Evolutionary conservation across 148 eudicot species (phyloP), one percentile per base, ranked within the genome.

Genomic region (Dianthus caryophyllus): DNA sequence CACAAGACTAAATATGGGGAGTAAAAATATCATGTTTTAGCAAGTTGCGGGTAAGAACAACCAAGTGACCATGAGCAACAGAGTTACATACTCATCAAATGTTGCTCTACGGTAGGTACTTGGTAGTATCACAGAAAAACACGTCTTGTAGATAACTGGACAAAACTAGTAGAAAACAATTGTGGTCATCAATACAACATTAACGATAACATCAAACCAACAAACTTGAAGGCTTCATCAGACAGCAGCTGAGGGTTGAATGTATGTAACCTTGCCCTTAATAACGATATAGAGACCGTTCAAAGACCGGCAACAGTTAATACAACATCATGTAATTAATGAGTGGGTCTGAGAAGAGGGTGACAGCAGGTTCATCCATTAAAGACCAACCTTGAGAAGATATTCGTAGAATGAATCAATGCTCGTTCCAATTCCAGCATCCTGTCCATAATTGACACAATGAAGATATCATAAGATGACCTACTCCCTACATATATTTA

Each of bases 351-450:
- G 50, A 43, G 49, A 39, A 57, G 50, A 56, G 20, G 6, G 11
- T 21, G 31, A 38, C 61, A 63, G 14, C 44, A 60, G 65, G 38
- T 59, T 22, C 29, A 69, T 27, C 20, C 29, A 48, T 26, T 62
- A 47, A 62, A 52, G 59, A 82, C 88, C 61, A 74, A 90, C 98
- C 96, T 94, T 94, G 25, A 94, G 79, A 69, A 94, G 97, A 81
- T 94, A 94, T 70, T 94, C 98, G 70, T 90, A 94, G 78, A 90
- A 94, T 67, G 98, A 94, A 84, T 94, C 98, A 51, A 94, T 90
- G 76, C 98, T 94, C 54, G 98, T 94, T 58, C 98, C 98, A 74
- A 94, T 90, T 69, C 98, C 98, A 66, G 98, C 98, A 84, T 94
- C 98, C 98, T 94, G 81, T 76, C 81, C 66, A 51, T 44, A 33